Conservation (phyloP, 2,329 filamentous ascomycete genomes). For the Calonectria pauciramosa region DNA sequence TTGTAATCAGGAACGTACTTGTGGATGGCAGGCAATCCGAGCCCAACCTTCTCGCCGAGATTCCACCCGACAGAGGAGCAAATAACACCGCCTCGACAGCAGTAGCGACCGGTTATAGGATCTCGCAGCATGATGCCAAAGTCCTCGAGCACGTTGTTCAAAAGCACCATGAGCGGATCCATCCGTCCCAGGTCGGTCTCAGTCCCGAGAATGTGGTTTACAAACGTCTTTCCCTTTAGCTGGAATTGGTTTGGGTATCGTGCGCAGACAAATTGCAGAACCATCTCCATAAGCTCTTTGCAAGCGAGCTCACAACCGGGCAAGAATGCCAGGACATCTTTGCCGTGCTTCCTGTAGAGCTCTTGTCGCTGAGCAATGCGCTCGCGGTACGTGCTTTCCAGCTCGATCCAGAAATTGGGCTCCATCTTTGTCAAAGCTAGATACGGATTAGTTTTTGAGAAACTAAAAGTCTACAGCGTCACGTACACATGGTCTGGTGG, state of each 20-base stretch:
- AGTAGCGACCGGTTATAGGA: constrained; percentile 78
- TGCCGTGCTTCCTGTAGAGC: constrained; percentile 74
- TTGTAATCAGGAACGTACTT: constrained; percentile 83
- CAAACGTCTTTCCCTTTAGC: constrained; percentile 70
- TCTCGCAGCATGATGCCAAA: constrained; percentile 84
- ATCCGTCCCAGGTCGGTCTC: constrained; percentile 71
- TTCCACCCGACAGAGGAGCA: constrained; percentile 89
- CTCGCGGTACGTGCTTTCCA: constrained; percentile 79
- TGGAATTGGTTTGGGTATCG: constrained; percentile 84
- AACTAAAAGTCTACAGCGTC: accelerated
- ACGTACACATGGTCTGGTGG: constrained; percentile 89
- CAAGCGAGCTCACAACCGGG: constrained; percentile 84
- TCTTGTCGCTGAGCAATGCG: constrained; percentile 78
- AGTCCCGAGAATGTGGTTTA: constrained; percentile 77
- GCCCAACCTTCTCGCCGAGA: constrained; percentile 79
- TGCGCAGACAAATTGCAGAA: constrained; percentile 81
- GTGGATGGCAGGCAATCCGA: constrained; percentile 80
- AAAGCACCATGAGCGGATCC: constrained; percentile 77
- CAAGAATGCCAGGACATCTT: constrained; percentile 74
- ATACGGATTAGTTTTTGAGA: constrained; percentile 47
- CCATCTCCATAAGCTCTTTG: constrained; percentile 92
- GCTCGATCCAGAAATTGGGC: constrained; percentile 89
- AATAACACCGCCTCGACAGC: constrained; percentile 81
- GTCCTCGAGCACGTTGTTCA: constrained; percentile 87
- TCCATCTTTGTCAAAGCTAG: constrained; percentile 84